Base-by-base conservation (phyloP, 768 basidiomycete genomes). In the Leccinum uliginosum region DNA sequence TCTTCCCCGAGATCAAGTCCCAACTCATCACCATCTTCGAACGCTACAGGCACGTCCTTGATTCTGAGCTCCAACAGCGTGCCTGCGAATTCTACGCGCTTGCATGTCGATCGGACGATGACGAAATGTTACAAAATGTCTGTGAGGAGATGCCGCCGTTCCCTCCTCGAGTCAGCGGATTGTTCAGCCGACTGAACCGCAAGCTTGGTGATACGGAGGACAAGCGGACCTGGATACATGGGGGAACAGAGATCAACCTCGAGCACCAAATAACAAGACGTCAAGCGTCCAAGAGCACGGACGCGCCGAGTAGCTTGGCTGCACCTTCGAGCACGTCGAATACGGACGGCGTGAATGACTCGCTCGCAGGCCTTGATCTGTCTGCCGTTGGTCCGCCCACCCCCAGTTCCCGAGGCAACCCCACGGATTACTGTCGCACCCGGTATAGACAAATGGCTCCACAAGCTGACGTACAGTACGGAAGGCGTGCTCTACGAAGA, bases 141-240 rank as follows among this genome's bases (percentile, higher is more conserved):
- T 98, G 95, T 70, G 97, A 98, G 71, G 97, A 98, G 74, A 98
- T 99, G 87, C 97, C 97, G 1, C 94, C 96, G 4, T 99, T 97
- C 80, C 95, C 96, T 4, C 90, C 96, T 52, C 84, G 97, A 48
- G 91, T 93, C 62, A 96, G 93, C 57, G 89, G 95, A 2, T 78
- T 99, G 8, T 78, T 97, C 50, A 90, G 84, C 48, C 82, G 93
- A 49, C 75, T 99, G 40, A 90, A 96, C 70, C 87, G 85, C 67
- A 96, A 95, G 68, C 88, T 91, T 34, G 88, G 86, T 6, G 91
- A 93, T 63, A 91, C 91, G n/a, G 91, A 92, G 59, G 94, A 98
- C 72, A 96, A 95, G 74, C 80, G 94, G 54, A 94, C 89, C 0
- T 98, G 96, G 96, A 76, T 94, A 54, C 90, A 94, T 62, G 94